These are phyloP conservation scores for Sextonia rubra DNA, from an alignment of 164 flowering plant species.

Conservation along the genomic window DNA sequence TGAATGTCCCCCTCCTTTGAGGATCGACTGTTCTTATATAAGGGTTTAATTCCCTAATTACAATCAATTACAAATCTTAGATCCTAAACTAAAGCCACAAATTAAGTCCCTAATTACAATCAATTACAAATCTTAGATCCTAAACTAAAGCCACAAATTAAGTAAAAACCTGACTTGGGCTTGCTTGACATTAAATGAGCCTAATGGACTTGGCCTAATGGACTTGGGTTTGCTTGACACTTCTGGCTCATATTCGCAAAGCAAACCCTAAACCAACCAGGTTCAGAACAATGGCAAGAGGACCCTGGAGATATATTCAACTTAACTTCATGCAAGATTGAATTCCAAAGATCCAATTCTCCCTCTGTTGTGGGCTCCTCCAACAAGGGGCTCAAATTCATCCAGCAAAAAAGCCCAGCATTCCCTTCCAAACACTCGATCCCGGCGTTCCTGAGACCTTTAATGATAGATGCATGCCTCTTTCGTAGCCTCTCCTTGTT, in stretches of 20 bases:
- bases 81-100: no score
- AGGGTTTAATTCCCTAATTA: no score
- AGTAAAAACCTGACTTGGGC: no score
- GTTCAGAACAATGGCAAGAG: conserved; percentile 82
- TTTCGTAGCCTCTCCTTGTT: conserved; percentile 60
- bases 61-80: no score
- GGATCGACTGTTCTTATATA: no score
- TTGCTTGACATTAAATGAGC: no score
- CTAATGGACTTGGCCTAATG: no score
- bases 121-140: no score
- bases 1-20: no score
- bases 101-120: no score
- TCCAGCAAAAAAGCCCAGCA: conserved; percentile 90
- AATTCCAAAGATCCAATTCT: conserved; percentile 64
- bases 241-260: conserved; percentile 86
- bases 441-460: conserved; percentile 55
- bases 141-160: no score
- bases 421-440: conserved; percentile 80
- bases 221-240: no score
- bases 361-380: conserved; percentile 44
- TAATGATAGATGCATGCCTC: conserved; percentile 49
- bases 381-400: conserved; percentile 68
- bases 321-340: conserved; percentile 53
- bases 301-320: conserved; percentile 85
- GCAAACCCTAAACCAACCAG: conserved; percentile 53